Evolutionary conservation across 78 protist genomes (phyloP), one percentile per base, ranked within the genome.

Genomic region (Dictyostelium brefeldianum): DNA sequence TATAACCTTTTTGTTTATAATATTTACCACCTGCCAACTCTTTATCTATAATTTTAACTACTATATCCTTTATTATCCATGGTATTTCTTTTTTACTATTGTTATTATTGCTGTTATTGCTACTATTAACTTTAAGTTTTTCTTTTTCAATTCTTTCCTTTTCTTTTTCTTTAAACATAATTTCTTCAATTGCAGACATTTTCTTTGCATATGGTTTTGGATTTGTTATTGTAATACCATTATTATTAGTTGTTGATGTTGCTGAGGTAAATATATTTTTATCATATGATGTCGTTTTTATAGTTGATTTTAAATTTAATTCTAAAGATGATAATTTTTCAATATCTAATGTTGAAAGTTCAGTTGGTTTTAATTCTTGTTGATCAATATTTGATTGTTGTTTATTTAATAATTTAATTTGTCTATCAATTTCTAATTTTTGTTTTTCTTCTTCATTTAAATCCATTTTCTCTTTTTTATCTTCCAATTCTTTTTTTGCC

Each of bases 21-120:
- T 50, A 73, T 56, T 81, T 73, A 5, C 82, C 89, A n/a, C 69
- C 18, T 46, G 65, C 46, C 18, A 90, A 47, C 9, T 78, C 69
- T 79, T 91, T 91, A 53, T 81, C 90, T 18, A 91, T 74, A 43
- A 91, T 70, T 31, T 91, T 91, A 36, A 91, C 83, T n/a, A 91
- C 48, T 7, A 91, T 59, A 57, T 51, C 56, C 25, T 54, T 65
- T 25, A 48, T 73, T 43, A 91, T 67, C 95, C 95, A 91, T 50
- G 48, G 31, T 31, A 29, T 70, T 46, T 53, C 77, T 59, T 83
- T 51, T 5, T 70, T 31, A 73, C 74, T 57, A 27, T 69, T 53
- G 22, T 69, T 41, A 3, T 41, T 65, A 5, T 47, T 31, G 56
- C 17, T 29, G 5, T 81, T 64, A 78, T 48, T 59, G 78, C 41